Base-by-base conservation (phyloP, 192 early-diverging fungal genomes). In the Backusella luteola region DNA sequence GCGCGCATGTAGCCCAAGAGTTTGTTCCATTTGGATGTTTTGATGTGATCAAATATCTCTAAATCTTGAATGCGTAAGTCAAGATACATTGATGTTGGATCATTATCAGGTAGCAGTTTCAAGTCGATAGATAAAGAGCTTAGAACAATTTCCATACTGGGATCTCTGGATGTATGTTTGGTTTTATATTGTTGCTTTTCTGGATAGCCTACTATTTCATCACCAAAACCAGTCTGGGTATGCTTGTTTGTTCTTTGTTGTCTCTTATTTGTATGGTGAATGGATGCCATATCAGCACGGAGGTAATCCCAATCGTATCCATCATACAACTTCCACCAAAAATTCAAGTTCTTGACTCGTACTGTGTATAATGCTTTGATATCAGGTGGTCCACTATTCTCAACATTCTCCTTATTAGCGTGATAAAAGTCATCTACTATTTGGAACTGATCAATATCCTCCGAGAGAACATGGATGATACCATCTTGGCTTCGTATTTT, bases 1-100 rank as follows among this genome's bases (percentile, higher is more conserved):
- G 89, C 83, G 21, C 88, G 80, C 83, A 92, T 85, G 49, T 89
- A 86, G 0, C 91, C 86, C 67, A 96, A 76, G 71, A 96, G 94
- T 76, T 94, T 95, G 15, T 88, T 80, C 91, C 92, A 96, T 11
- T 81, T 76, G 0, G 93, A 94, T 1, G 91, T 90, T 74, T 86
- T 84, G 34, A 95, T 82, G 73, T 93, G 89, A 76, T 96, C 95
- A 35, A 93, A 85, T 21, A 95, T 88, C 71, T 95, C 94, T 39
- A 94, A 63, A 59, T 94, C 90, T 21, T 82, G 76, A 21, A 95
- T 83, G 6, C 59, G 73, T 0, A 93, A 41, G 1, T 81, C 76
- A 6, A 93, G 68, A 35, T 87, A 84, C 8, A 81, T 85, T 0
- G 87, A 88, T 3, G 81, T 85, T 56, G 85, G 83, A 8, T 83